Evolutionary conservation across 2,329 filamentous ascomycete genomes (phyloP).

Genomic region (Aspergillus spinulosporus): DNA sequence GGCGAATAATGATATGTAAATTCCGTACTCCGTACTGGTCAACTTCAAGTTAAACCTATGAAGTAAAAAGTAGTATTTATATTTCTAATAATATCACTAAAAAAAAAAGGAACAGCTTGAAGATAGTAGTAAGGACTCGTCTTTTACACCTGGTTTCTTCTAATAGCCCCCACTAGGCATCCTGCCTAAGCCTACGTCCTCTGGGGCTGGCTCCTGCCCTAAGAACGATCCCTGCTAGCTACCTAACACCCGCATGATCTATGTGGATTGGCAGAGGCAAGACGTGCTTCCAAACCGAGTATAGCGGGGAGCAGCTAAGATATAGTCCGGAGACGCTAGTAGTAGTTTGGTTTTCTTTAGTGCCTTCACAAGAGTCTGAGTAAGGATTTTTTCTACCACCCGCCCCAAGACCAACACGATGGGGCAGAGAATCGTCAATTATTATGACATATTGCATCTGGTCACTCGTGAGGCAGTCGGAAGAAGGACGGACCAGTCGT

Average conservation of each 20-base stretch:
- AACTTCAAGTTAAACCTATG: background rate
- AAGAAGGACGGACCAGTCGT: constrained; percentile 7
- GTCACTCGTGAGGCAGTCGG: background rate
- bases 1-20: constrained; percentile 11
- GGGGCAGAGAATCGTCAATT: constrained; percentile 15
- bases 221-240: background rate
- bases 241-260: background rate
- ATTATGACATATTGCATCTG: constrained; percentile 9
- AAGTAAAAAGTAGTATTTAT: background rate
- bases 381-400: constrained; percentile 10
- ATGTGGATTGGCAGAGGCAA: constrained; percentile 9
- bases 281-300: background rate
- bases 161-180: constrained; percentile 4
- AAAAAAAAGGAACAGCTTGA: constrained; percentile 7
- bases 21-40: background rate
- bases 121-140: background rate
- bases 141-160: background rate
- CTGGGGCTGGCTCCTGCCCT: background rate
- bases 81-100: constrained; percentile 4
- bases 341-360: background rate
- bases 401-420: constrained; percentile 13
- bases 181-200: background rate
- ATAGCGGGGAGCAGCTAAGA: constrained; percentile 8
- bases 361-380: background rate
- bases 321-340: background rate